Evolutionary conservation across 768 basidiomycete species (phyloP), one percentile per base, ranked within the genome.

Genomic region (Tricholoma sp.): DNA sequence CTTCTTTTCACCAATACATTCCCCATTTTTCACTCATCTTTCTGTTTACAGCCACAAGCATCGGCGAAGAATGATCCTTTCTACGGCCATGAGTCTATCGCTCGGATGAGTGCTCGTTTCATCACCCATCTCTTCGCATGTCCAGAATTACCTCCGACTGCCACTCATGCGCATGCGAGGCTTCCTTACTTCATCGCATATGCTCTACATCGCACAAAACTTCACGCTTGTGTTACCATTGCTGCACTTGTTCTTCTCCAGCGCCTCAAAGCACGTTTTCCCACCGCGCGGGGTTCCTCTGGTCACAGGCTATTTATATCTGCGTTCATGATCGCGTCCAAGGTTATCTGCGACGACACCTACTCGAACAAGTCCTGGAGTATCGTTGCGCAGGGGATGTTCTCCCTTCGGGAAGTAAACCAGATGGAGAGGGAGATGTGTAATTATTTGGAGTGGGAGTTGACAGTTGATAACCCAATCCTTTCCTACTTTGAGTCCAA

Each of bases 361-460:
- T 95, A 94, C 68, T 91, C 89, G 13, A 94, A 94, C 80, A 92
- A 93, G 67, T 90, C 88, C 0, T 95, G 93, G 93, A 82, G 84
- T 5, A 88, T 94, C 45, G 93, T 95, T 39, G 92, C 89, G 0
- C 91, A 94, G 69, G 86, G 84, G 29, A 87, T 93, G 83, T 95
- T 94, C 64, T 79, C 77, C 3, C 74, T 95, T 6, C 80, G 89
- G 47, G 94, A 95, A 78, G 88, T 97, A 66, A 97, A 97, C 70
- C 93, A 95, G 77, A 94, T 95, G 93, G 94, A 95, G 75, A 76
- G 92, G 20, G 93, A 95, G 72, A 94, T 97, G 87, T 93, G 80
- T 65, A 77, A 83, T 13, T 98, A 98, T 66, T 76, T 99, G 44
- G 94, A 96, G 68, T 98, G 94, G 94, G 88, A 91, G 65, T 75